These are phyloP conservation scores for Suillus spraguei DNA, from an alignment of 768 basidiomycete genomes.

Conservation along the genomic window DNA sequence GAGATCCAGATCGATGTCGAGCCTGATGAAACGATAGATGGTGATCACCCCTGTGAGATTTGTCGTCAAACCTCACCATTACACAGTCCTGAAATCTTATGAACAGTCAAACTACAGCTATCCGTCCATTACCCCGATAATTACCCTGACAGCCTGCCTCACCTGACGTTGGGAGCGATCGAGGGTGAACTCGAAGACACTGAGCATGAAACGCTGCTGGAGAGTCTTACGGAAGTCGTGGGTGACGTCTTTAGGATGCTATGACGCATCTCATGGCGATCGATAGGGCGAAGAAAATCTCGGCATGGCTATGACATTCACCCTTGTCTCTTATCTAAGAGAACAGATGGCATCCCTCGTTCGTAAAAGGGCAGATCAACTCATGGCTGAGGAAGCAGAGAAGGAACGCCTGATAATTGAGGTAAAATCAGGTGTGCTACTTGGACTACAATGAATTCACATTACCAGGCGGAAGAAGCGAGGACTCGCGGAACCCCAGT, in stretches of 20 bases:
- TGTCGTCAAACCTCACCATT: neutral
- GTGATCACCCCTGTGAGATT: conserved; percentile 54
- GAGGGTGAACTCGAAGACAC: conserved; percentile 66
- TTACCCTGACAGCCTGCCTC: conserved; percentile 86
- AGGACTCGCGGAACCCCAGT: conserved; percentile 92
- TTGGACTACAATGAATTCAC: conserved; percentile 1
- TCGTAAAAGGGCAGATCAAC: conserved; percentile 55
- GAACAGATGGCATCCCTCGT: conserved; percentile 74
- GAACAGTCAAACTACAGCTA: conserved; percentile 74
- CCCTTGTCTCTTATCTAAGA: conserved; percentile 82
- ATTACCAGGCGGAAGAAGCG: conserved; percentile 77
- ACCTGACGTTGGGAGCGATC: conserved; percentile 62
- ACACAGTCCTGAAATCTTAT: conserved; percentile 15
- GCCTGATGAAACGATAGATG: conserved; percentile 76
- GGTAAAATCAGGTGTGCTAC: conserved; percentile 42
- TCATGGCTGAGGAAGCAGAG: conserved; percentile 66
- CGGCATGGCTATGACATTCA: conserved; percentile 98
- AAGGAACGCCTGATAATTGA: conserved; percentile 74
- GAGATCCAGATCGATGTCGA: conserved; percentile 85
- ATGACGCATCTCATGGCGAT: conserved; percentile 4
- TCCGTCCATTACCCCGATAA: conserved; percentile 74
- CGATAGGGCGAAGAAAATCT: conserved; percentile 79
- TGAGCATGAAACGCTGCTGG: conserved; percentile 57
- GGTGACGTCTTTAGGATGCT: conserved; percentile 24
- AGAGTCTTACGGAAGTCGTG: conserved; percentile 59